These are phyloP conservation scores for Saprolegnia diclina DNA, from an alignment of 352 stramenopile species.

Conservation along the genomic window DNA sequence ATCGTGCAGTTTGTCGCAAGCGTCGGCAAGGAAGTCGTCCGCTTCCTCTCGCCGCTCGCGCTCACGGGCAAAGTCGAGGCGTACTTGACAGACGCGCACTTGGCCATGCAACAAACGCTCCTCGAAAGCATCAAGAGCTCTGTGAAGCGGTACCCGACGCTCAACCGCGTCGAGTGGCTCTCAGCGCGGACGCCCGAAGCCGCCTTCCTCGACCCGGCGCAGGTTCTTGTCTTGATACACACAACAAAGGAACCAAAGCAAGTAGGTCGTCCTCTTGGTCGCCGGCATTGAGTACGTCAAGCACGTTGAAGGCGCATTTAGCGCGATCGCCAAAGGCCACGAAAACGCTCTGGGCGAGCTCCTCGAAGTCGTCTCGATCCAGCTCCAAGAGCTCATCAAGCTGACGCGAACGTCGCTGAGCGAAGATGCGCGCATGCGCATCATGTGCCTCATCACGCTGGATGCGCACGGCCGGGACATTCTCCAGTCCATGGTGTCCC, in stretches of 20 bases:
- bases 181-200: slow-evolving; percentile 56
- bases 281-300: slow-evolving; percentile 85
- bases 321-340: slow-evolving; percentile 59
- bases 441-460: slow-evolving; percentile 95
- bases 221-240: no score
- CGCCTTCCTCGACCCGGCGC: slow-evolving; percentile 10
- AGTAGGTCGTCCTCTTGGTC: slow-evolving; percentile 85
- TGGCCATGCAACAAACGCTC: slow-evolving; percentile 88
- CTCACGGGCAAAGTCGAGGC: slow-evolving; percentile 94
- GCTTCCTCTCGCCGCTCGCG: slow-evolving; percentile 83
- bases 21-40: slow-evolving; percentile 80
- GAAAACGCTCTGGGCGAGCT: slow-evolving; percentile 80
- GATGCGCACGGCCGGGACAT: slow-evolving; percentile 90
- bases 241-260: neutral
- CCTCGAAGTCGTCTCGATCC: slow-evolving; percentile 73
- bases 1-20: slow-evolving; percentile 89
- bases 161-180: slow-evolving; percentile 92
- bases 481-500: slow-evolving; percentile 86
- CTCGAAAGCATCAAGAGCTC: slow-evolving; percentile 84
- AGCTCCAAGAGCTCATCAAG: slow-evolving; percentile 90
- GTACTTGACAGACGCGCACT: slow-evolving; percentile 90
- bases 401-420: slow-evolving; percentile 80
- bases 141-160: slow-evolving; percentile 78
- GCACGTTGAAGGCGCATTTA: slow-evolving; percentile 80
- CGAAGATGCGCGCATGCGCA: slow-evolving; percentile 82